Evolutionary conservation across 1,139 yeast genomes (phyloP).

Genomic region (Kodamaea fungicola): DNA sequence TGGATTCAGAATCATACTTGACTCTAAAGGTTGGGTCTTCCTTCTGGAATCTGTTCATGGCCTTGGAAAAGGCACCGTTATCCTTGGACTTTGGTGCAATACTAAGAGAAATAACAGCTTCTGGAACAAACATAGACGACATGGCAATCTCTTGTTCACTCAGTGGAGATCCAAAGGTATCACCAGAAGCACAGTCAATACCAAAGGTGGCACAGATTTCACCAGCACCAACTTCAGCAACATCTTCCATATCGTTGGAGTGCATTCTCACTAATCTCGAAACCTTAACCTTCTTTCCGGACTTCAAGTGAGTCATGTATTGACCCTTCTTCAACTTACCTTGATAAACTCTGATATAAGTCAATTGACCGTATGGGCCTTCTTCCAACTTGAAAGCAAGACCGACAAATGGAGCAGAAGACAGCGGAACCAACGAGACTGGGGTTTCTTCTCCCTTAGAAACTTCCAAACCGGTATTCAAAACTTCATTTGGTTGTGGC

Average conservation of each 20-base stretch:
- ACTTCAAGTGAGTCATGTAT: slow-evolving; percentile 82
- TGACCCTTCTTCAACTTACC: slow-evolving; percentile 90
- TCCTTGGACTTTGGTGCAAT: slow-evolving; percentile 88
- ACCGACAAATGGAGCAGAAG: slow-evolving; percentile 83
- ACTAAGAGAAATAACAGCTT: slow-evolving; percentile 92
- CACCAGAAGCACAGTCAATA: slow-evolving; percentile 99
- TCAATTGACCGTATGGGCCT: slow-evolving; percentile 95
- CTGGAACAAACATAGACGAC: slow-evolving; percentile 98
- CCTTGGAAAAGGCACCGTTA: slow-evolving; percentile 83
- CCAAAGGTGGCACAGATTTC: slow-evolving; percentile 99
- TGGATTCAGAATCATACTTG: slow-evolving; percentile 83
- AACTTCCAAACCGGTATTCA: slow-evolving; percentile 85
- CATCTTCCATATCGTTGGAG: slow-evolving; percentile 98
- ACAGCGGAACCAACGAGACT: slow-evolving; percentile 71
- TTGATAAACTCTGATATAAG: slow-evolving; percentile 95
- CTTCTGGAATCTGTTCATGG: slow-evolving; percentile 94
- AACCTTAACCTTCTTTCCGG: slow-evolving; percentile 91
- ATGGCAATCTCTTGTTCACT: slow-evolving; percentile 77
- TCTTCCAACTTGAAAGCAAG: slow-evolving; percentile 97
- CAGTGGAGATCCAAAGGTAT: slow-evolving; percentile 74
- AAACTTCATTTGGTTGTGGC: slow-evolving; percentile 91
- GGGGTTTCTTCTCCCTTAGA: slow-evolving; percentile 59
- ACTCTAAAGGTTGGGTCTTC: slow-evolving; percentile 99
- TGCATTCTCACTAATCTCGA: slow-evolving; percentile 98
- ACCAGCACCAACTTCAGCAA: slow-evolving; percentile 93